These are phyloP conservation scores for Histomonas meleagridis DNA, from an alignment of 208 protist species.

Conservation along the genomic window DNA sequence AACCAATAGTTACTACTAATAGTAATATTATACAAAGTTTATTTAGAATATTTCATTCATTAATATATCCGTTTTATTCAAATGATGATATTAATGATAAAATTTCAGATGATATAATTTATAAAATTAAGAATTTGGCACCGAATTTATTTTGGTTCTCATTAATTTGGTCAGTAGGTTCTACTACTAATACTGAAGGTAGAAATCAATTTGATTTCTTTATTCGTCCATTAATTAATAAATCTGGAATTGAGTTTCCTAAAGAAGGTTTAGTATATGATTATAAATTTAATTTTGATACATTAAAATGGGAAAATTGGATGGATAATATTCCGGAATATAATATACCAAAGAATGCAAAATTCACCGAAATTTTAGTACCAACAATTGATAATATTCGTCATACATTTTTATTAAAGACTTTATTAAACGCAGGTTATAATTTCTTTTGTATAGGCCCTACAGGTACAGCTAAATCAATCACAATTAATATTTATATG, in stretches of 20 bases:
- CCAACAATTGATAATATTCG: slow-evolving; percentile 83
- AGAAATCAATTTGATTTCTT: slow-evolving; percentile 76
- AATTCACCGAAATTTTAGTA: slow-evolving; percentile 86
- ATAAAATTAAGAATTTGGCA: background rate
- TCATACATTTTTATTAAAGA: slow-evolving; percentile 77
- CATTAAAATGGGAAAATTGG: slow-evolving; percentile 70
- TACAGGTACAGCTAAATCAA: slow-evolving; percentile 88
- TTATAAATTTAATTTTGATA: slow-evolving; percentile 70
- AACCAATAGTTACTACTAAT: slow-evolving; percentile 79
- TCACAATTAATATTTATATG: slow-evolving; percentile 77
- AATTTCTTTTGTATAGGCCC: slow-evolving; percentile 81
- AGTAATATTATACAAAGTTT: slow-evolving; percentile 73
- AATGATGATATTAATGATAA: slow-evolving; percentile 45
- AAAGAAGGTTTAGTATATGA: slow-evolving; percentile 77
- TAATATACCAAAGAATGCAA: slow-evolving; percentile 61
- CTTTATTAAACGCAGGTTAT: slow-evolving; percentile 68
- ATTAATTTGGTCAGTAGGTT: slow-evolving; percentile 88
- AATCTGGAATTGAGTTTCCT: slow-evolving; percentile 56
- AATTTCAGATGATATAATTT: background rate
- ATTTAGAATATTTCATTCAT: slow-evolving; percentile 75
- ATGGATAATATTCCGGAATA: slow-evolving; percentile 70
- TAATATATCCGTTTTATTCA: slow-evolving; percentile 67
- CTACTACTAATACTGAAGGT: slow-evolving; percentile 69
- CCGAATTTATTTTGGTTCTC: slow-evolving; percentile 76
- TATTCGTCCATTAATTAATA: slow-evolving; percentile 65